These are phyloP conservation scores for Suhomyces prunicola DNA, from an alignment of 805 yeast species.

Conservation along the genomic window DNA sequence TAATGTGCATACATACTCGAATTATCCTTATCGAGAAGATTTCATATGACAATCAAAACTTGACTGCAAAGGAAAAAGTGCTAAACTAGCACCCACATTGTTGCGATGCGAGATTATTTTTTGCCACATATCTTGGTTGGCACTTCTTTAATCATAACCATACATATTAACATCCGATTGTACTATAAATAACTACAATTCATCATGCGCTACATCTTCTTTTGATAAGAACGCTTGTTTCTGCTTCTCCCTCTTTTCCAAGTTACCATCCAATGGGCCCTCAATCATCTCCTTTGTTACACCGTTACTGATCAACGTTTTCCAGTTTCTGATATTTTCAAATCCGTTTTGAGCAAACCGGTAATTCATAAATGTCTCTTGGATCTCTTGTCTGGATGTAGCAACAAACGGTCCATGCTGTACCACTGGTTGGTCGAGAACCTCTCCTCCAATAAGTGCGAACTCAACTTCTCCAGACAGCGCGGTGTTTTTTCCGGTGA, in stretches of 20 bases:
- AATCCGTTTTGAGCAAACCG: constrained; percentile 68
- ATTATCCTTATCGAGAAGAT: no score
- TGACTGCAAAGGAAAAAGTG: no score
- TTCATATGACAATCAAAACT: no score
- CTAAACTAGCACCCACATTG: no score
- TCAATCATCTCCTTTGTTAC: constrained; percentile 42
- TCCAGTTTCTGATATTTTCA: constrained; percentile 63
- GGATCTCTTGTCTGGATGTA: constrained; percentile 60
- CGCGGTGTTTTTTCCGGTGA: constrained; percentile 42
- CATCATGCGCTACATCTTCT: not conserved
- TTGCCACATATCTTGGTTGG: not conserved
- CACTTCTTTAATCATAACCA: no score
- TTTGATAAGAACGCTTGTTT: constrained; percentile 6
- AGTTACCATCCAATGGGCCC: constrained; percentile 35
- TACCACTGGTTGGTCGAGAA: constrained; percentile 70
- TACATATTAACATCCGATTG: not conserved
- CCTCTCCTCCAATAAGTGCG: constrained; percentile 71
- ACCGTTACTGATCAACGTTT: constrained; percentile 43
- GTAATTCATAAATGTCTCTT: constrained; percentile 69
- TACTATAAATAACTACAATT: not conserved
- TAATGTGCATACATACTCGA: no score
- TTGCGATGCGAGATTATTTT: not conserved
- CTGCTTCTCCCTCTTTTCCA: constrained; percentile 27
- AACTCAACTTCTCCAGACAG: constrained; percentile 48
- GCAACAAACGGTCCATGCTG: constrained; percentile 95